Conservation (phyloP, 2,329 filamentous ascomycete species). For the Dichotomopilus funicola region DNA sequence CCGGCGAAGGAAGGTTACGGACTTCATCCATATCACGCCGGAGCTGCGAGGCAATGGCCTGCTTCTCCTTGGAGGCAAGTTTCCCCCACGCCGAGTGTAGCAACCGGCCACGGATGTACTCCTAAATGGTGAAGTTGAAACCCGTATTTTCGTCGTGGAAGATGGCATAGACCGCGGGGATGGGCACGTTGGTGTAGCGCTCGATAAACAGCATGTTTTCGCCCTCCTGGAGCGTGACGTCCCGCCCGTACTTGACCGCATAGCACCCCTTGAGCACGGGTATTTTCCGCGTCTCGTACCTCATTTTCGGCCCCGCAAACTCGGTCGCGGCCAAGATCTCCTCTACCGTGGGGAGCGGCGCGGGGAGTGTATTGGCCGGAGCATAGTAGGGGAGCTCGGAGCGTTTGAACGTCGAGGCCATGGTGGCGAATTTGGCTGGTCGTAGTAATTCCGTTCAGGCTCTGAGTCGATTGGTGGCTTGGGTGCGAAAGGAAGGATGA, state of each 20-base stretch:
- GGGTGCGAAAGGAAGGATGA: no score
- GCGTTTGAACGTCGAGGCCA: no score
- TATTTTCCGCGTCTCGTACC: no score
- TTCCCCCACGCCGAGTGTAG: background rate
- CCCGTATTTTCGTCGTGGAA: background rate
- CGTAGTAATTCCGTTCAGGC: no score
- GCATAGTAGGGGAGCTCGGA: no score
- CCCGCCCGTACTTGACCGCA: background rate
- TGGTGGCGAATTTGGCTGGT: no score
- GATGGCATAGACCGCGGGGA: conserved; percentile 1
- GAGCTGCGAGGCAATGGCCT: background rate
- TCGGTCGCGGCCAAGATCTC: no score
- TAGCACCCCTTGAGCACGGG: background rate
- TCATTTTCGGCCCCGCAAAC: no score
- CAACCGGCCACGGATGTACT: background rate
- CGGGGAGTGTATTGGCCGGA: no score
- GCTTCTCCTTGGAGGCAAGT: background rate
- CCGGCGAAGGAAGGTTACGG: background rate
- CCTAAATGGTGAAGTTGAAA: background rate
- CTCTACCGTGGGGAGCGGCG: no score
- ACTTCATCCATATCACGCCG: background rate
- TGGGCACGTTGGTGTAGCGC: background rate
- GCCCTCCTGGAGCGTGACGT: background rate
- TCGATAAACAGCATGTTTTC: conserved; percentile 4
- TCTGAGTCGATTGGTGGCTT: no score